phyloP scores from a whole-genome alignment of 768 basidiomycete genomes.

The Mrakia gelida region DNA sequence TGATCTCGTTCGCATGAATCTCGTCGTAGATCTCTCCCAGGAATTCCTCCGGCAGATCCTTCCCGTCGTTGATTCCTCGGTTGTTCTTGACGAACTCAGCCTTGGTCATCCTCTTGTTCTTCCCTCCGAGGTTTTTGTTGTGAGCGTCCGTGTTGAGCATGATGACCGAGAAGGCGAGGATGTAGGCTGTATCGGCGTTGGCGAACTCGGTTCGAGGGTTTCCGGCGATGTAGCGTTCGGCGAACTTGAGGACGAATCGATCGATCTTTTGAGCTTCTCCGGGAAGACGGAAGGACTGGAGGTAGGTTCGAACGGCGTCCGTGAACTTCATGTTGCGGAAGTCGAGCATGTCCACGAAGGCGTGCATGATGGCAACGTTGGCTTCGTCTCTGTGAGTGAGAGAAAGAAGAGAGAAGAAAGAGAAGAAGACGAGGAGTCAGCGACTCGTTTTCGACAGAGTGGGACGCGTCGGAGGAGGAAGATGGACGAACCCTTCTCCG shows the following conservation, averaged over 20 bases:
- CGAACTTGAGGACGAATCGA: slow-evolving; percentile 97
- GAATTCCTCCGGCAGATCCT: slow-evolving; percentile 81
- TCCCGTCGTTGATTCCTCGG: slow-evolving; percentile 88
- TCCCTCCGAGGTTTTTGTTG: slow-evolving; percentile 71
- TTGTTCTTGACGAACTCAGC: slow-evolving; percentile 90
- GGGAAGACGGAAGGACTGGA: slow-evolving; percentile 93
- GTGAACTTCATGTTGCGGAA: slow-evolving; percentile 77
- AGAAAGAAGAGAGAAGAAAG: not conserved
- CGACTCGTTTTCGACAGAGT: not conserved
- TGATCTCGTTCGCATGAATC: slow-evolving; percentile 84
- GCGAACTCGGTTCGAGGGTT: slow-evolving; percentile 81
- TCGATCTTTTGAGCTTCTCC: slow-evolving; percentile 99
- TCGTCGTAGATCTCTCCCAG: slow-evolving; percentile 79
- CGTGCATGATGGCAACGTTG: slow-evolving; percentile 93
- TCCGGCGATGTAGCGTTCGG: slow-evolving; percentile 88
- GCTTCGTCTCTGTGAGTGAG: slow-evolving; percentile 63
- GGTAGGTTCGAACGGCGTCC: slow-evolving; percentile 79
- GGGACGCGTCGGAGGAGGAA: not conserved
- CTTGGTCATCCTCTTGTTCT: slow-evolving; percentile 83
- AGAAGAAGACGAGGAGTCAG: not conserved
- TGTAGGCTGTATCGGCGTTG: slow-evolving; percentile 93
- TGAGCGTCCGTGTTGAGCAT: slow-evolving; percentile 97
- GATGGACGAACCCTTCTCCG: slow-evolving; percentile 78
- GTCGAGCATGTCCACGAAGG: slow-evolving; percentile 89
- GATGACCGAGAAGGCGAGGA: slow-evolving; percentile 91